These are phyloP conservation scores for Beauveria sp. DNA, from an alignment of 2,329 filamentous ascomycete genomes.

Conservation along the genomic window DNA sequence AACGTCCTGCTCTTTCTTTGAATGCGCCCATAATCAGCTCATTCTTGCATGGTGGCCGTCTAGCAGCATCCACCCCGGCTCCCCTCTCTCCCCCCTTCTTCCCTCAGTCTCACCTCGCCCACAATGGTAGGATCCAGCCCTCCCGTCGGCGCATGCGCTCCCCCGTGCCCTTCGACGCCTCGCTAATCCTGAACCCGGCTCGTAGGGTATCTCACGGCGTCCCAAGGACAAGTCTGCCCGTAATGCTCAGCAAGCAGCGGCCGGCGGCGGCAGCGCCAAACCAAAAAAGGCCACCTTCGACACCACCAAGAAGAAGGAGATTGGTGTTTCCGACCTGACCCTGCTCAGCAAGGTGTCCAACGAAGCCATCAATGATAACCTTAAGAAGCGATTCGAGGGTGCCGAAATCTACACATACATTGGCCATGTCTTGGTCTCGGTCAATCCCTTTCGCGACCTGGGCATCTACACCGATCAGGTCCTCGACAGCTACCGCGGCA, in stretches of 20 bases:
- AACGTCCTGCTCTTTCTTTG: background rate
- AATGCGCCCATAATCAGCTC: background rate
- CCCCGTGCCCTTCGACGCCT: background rate
- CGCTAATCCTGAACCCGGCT: background rate
- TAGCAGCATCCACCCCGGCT: background rate
- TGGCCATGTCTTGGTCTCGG: constrained; percentile 96
- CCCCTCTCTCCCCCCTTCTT: background rate
- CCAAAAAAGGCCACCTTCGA: constrained; percentile 96
- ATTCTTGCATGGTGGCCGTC: constrained; percentile 1
- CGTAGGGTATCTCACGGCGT: constrained; percentile 32
- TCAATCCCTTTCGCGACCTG: constrained; percentile 95
- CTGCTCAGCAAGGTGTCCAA: constrained; percentile 98
- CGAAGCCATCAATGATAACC: constrained; percentile 97
- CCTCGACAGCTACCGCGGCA: constrained; percentile 88
- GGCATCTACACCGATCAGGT: constrained; percentile 97
- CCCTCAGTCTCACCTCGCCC: constrained; percentile 4
- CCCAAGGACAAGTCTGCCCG: constrained; percentile 33
- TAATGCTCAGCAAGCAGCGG: constrained; percentile 32
- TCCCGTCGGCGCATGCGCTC: background rate
- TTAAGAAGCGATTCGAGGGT: constrained; percentile 97
- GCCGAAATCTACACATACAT: constrained; percentile 99
- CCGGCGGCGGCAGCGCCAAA: constrained; percentile 44
- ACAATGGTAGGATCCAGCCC: constrained; percentile 9
- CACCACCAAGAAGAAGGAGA: constrained; percentile 96
- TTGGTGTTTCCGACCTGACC: constrained; percentile 95